Base-by-base conservation (phyloP, 768 basidiomycete genomes). In the Fomitopsis serialis region DNA sequence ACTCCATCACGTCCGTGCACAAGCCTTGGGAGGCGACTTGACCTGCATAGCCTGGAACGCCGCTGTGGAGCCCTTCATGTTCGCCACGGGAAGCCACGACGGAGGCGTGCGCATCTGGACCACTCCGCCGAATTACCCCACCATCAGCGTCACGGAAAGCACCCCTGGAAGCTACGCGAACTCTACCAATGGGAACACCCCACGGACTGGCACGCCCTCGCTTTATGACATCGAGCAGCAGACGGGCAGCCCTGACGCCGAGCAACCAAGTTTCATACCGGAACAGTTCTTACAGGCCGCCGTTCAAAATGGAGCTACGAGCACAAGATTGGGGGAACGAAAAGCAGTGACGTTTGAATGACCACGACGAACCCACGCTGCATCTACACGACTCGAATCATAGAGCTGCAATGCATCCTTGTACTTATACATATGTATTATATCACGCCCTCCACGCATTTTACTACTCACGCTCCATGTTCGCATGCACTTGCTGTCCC, bases 11-110 rank as follows among this genome's bases (percentile, higher is more conserved):
- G 76, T 92, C 58, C 81, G 78, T 13, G 77, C 82, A 25, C 84
- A 83, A 62, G 61, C 58, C 21, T 48, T 61, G 3, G 85, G 85
- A 23, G 73, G 72, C 4, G 88, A 90, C 62, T 63, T 92, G 54
- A 91, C 90, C 9, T 87, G 86, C 56, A 79, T 91, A 37, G 86
- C 87, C 13, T 92, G 89, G 88, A 92, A 89, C 62, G 80, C 78
- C 53, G 78, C 78, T 2, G 76, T 78, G 6, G 80, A 82, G 48
- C 81, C 81, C 0, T 85, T 82, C 70, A 84, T 85, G 82, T 72
- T 69, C 56, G 87, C 87, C 8, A 86, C 87, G 1, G 89, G 89
- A 35, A 82, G 80, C 54, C 85, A 89, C 60, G 87, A 91, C 56
- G 89, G 89, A 23, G 80, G 76, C 1, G 79, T 92, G 42, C 76